phyloP scores from a whole-genome alignment of 2,329 filamentous ascomycete species.

The Phaeosphaeriaceae sp. region DNA sequence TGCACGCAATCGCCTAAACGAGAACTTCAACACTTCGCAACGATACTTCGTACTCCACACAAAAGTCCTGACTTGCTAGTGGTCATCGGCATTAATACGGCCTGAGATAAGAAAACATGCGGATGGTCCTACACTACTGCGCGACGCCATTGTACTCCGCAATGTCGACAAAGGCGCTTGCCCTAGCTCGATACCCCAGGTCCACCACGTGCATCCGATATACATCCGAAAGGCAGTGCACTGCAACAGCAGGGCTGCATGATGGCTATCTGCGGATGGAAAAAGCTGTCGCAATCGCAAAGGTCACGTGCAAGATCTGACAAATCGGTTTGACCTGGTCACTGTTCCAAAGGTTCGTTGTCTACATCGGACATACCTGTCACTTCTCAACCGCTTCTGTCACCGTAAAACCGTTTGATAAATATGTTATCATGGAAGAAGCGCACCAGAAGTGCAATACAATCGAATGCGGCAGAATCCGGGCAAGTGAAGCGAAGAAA shows the following conservation, averaged over 20 bases:
- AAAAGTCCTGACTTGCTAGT: background rate
- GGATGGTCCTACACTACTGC: slow-evolving; percentile 11
- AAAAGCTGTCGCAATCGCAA: too few relatives aligned
- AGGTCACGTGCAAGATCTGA: too few relatives aligned
- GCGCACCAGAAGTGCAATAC: slow-evolving; percentile 20
- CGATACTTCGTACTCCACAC: too few relatives aligned
- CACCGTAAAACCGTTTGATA: too few relatives aligned
- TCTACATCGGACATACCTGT: too few relatives aligned
- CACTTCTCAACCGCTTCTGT: too few relatives aligned
- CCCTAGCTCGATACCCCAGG: slow-evolving; percentile 7
- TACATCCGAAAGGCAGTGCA: slow-evolving; percentile 3
- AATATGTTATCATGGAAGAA: slow-evolving; percentile 19
- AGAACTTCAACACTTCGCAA: slow-evolving; percentile 7
- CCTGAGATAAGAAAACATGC: slow-evolving; percentile 2
- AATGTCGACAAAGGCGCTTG: slow-evolving; percentile 26
- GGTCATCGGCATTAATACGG: slow-evolving; percentile 4
- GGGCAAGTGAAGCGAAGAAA: slow-evolving; percentile 8
- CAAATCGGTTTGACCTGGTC: too few relatives aligned
- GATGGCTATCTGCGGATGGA: too few relatives aligned
- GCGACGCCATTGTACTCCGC: slow-evolving; percentile 29
- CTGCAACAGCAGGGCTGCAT: too few relatives aligned
- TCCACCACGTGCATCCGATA: slow-evolving; percentile 2
- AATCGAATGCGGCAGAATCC: background rate
- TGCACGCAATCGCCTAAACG: slow-evolving; percentile 39
- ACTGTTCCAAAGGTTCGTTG: too few relatives aligned